Conservation (phyloP, 148 eudicot species). For the Silene conica region DNA sequence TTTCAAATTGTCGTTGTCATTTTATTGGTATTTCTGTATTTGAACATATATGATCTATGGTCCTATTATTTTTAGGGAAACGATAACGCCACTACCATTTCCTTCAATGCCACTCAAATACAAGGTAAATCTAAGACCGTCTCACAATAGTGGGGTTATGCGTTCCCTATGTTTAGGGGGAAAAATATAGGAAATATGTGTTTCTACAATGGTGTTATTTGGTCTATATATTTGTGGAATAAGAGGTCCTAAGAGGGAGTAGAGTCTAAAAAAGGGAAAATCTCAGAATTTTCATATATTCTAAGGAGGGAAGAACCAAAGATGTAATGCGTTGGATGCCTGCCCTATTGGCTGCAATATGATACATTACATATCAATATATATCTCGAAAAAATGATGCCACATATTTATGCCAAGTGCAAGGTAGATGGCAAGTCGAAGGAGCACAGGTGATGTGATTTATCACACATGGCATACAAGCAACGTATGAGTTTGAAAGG, state of each 20-base stretch:
- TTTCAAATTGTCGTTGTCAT: neutral
- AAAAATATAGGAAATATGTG: neutral
- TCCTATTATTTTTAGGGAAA: too few species aligned
- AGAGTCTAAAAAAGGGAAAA: neutral
- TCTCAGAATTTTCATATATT: too few species aligned
- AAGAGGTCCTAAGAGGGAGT: neutral
- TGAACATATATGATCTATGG: too few species aligned
- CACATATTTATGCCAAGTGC: neutral
- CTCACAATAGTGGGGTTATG: too few species aligned
- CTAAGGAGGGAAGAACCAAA: neutral
- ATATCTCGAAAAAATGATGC: neutral
- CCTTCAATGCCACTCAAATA: too few species aligned
- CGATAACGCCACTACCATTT: too few species aligned
- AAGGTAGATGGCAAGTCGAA: neutral
- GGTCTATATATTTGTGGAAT: too few species aligned
- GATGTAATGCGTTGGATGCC: neutral
- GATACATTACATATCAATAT: neutral
- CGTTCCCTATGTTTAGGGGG: too few species aligned
- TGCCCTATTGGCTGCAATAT: neutral
- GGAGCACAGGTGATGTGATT: neutral
- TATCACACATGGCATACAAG: neutral
- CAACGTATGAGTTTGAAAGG: neutral
- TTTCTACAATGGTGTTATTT: neutral
- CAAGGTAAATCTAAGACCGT: too few species aligned
- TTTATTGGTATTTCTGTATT: neutral